Percentiles rank a stretch among this genome's conserved stretches.
phyloP scores from a whole-genome alignment of 1,284 basidiomycete genomes.

The Grifola frondosa region DNA sequence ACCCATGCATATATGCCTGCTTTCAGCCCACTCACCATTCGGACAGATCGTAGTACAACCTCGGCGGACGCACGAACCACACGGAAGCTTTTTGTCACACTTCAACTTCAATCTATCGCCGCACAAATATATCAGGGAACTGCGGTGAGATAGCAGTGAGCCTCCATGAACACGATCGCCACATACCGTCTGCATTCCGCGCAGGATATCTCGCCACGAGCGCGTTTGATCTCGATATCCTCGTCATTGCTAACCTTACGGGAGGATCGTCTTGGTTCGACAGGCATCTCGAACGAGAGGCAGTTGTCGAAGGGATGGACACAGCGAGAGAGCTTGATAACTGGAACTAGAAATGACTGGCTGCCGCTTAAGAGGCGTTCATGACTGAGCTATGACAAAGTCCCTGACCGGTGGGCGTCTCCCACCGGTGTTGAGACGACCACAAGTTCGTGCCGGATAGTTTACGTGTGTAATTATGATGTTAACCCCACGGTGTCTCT shows the following conservation, averaged over 20 bases:
- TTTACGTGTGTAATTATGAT: no score
- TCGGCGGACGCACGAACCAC: constrained; percentile 70
- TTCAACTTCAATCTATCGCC: constrained; percentile 66
- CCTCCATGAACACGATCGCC: not conserved
- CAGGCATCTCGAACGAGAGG: constrained; percentile 55
- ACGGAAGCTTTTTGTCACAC: constrained; percentile 75
- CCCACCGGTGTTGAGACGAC: no score
- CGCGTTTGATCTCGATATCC: constrained; percentile 58
- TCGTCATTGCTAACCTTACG: constrained; percentile 32
- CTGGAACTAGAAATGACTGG: no score
- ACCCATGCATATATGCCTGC: constrained; percentile 29
- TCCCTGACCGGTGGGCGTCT: no score
- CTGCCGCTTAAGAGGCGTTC: no score
- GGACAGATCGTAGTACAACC: constrained; percentile 77
- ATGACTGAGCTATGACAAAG: no score
- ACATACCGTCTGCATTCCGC: constrained; percentile 69
- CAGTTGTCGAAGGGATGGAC: constrained; percentile 60
- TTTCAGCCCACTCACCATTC: constrained; percentile 44
- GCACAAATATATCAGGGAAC: not conserved
- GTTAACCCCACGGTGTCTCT: no score
- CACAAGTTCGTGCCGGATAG: no score
- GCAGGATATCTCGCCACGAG: constrained; percentile 66
- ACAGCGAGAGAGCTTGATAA: no score
- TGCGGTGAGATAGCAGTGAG: not conserved
- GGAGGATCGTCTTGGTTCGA: constrained; percentile 26